Conservation (phyloP, 2,329 filamentous ascomycete genomes). For the Fusarium poae region DNA sequence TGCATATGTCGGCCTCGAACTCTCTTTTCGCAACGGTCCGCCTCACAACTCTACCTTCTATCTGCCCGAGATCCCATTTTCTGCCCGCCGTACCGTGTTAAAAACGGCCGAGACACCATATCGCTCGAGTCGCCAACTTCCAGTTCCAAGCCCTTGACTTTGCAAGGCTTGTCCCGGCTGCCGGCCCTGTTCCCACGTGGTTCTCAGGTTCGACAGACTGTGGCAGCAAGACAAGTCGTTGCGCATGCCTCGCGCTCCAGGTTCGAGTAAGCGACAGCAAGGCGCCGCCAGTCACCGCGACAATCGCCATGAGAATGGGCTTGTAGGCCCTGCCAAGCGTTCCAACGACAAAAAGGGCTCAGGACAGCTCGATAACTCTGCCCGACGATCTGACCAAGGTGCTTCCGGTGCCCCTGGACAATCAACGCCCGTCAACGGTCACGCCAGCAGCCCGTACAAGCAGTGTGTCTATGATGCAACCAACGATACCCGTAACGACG, state of each 20-base stretch:
- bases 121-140: conserved; percentile 33
- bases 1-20: conserved; percentile 47
- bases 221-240: conserved; percentile 51
- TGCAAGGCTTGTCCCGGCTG: conserved; percentile 52
- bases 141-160: conserved; percentile 36
- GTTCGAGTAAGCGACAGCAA: conserved; percentile 72
- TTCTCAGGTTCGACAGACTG: conserved; percentile 55
- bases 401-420: conserved; percentile 51
- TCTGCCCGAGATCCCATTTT: conserved; percentile 26
- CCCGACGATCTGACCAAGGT: conserved; percentile 52
- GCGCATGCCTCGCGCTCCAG: conserved; percentile 73
- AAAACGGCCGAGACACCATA: conserved; percentile 24
- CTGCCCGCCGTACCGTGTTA: conserved; percentile 29
- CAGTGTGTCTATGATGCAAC: conserved; percentile 52
- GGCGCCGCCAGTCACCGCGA: conserved; percentile 75
- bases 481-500: conserved; percentile 58
- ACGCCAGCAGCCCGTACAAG: conserved; percentile 55
- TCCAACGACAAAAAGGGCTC: conserved; percentile 60
- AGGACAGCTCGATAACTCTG: conserved; percentile 58
- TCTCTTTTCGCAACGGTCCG: conserved; percentile 43
- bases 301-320: conserved; percentile 87
- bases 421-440: conserved; percentile 48
- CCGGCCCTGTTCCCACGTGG: conserved; percentile 55
- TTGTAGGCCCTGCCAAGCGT: conserved; percentile 71
- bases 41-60: conserved; percentile 25